Evolutionary conservation across 352 stramenopile species (phyloP), one percentile per base, ranked within the genome.

Genomic region (Phytopythium aichiense): DNA sequence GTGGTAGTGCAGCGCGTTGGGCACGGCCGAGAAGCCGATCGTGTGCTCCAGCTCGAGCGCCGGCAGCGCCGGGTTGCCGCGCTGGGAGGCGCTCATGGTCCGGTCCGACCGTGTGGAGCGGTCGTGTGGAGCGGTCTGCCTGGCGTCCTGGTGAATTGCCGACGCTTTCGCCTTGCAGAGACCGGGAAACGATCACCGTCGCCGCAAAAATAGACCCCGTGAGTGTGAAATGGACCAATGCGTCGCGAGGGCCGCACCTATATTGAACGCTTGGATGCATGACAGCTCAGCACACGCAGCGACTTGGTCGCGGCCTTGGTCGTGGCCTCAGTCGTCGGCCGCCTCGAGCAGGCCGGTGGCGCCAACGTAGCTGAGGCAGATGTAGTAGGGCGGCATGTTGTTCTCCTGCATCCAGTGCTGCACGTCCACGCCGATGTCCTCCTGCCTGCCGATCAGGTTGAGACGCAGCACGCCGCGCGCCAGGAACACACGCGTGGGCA

Each of bases 31-130:
- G 64, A 95, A 94, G 9, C 91, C 94, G 61, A 98, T 97, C n/a
- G 87, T 94, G 71, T 97, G 92, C 69, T 98, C 90, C 42, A 98
- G 72, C 60, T 98, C 92, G 38, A 98, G 91, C 18, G 52, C 56
- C 4, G 68, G 56, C 7, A 46, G 43, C 33, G 42, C 20, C 25
- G 38, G 40, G 55, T 51, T 51, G 6, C 18, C 55, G 11, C 23
- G 54, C 13, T 23, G 52, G 8, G 25, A 13, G 12, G 8, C 2
- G 25, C 56, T 52, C 58, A 25, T 65, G 54, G n/a, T 37, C 35
- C 22, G 40, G 54, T 31, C 18, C 2, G 42, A 8, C 9, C 1
- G 9, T n/a, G 16, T 48, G 18, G 18, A 43, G 28, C 28, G 28
- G 4, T n/a, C n/a, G n/a, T n/a, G n/a, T 42, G 11, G 38, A 43